phyloP scores from a whole-genome alignment of 2,329 filamentous ascomycete species.

The Aureobasidium sp. region DNA sequence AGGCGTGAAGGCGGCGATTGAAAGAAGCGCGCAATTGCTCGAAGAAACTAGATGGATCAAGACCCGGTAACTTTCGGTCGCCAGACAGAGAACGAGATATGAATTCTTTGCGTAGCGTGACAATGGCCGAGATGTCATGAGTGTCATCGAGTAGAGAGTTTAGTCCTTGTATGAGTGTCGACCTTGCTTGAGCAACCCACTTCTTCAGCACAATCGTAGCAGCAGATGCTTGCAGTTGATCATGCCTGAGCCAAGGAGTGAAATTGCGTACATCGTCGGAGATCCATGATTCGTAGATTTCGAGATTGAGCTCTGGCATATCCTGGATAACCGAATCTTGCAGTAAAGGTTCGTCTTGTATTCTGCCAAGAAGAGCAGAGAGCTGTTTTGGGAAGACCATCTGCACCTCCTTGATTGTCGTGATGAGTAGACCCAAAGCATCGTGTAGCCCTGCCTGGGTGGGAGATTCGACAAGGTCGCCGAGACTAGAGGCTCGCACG shows the following conservation, averaged over 20 bases:
- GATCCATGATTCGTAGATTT: constrained; percentile 72
- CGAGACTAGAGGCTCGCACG: constrained; percentile 61
- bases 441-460: constrained; percentile 49
- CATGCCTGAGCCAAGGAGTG: constrained; percentile 77
- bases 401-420: constrained; percentile 70
- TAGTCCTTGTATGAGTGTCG: constrained; percentile 52
- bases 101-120: constrained; percentile 6
- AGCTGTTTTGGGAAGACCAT: constrained; percentile 65
- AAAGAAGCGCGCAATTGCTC: constrained; percentile 12
- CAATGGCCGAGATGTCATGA: background rate
- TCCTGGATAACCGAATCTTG: constrained; percentile 58
- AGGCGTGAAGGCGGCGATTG: background rate
- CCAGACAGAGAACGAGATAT: constrained; percentile 1
- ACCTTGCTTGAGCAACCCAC: constrained; percentile 63
- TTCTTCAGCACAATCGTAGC: constrained; percentile 40
- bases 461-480: constrained; percentile 49
- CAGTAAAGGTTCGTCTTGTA: constrained; percentile 65
- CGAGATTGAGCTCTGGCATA: constrained; percentile 64
- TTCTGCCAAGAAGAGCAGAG: constrained; percentile 55
- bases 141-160: background rate
- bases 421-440: constrained; percentile 64
- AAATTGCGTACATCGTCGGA: constrained; percentile 76
- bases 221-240: constrained; percentile 46
- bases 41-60: constrained; percentile 12
- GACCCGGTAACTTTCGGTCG: constrained; percentile 12